Evolutionary conservation across 495 filamentous ascomycete species (phyloP).

Genomic region (Daldinia caldariorum): DNA sequence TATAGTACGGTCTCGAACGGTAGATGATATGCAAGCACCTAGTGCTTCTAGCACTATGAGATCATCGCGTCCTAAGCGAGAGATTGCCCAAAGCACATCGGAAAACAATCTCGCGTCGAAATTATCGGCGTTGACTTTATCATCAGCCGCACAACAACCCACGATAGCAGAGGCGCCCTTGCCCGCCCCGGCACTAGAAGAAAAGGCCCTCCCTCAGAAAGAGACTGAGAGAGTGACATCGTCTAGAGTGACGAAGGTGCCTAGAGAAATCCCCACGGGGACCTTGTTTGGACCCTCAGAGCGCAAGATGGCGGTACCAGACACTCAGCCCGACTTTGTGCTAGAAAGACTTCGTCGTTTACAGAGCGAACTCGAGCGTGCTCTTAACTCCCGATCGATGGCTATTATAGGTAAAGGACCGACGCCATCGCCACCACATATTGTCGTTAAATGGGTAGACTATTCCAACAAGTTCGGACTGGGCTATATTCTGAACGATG

Average conservation of each 20-base stretch:
- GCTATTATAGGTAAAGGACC: slow-evolving; percentile 56
- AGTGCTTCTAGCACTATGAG: slow-evolving; percentile 48
- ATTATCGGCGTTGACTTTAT: slow-evolving; percentile 16
- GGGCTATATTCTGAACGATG: slow-evolving; percentile 86
- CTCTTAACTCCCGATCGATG: slow-evolving; percentile 64
- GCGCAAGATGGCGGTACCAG: slow-evolving; percentile 57
- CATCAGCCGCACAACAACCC: slow-evolving; percentile 1
- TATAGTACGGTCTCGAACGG: slow-evolving; percentile 39
- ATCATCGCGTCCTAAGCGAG: slow-evolving; percentile 41
- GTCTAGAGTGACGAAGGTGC: slow-evolving; percentile 7
- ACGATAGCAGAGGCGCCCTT: slow-evolving; percentile 1
- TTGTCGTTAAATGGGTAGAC: slow-evolving; percentile 93
- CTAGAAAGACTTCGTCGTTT: slow-evolving; percentile 60
- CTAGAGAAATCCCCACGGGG: slow-evolving; percentile 18
- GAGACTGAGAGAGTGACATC: slow-evolving; percentile 9
- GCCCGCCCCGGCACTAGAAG: slow-evolving; percentile 6
- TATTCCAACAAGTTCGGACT: slow-evolving; percentile 91
- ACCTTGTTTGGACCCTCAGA: slow-evolving; percentile 63
- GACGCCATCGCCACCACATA: slow-evolving; percentile 56
- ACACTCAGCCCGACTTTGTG: slow-evolving; percentile 62
- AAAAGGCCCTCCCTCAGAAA: slow-evolving; percentile 1
- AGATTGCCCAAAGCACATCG: slow-evolving; percentile 35
- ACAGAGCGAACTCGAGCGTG: slow-evolving; percentile 64
- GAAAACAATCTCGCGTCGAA: slow-evolving; percentile 36
- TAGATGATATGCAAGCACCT: slow-evolving; percentile 38